Evolutionary conservation across 2,329 filamentous ascomycete genomes (phyloP), one percentile per base, ranked within the genome.

Genomic region (Fonsecaea pugnacius): DNA sequence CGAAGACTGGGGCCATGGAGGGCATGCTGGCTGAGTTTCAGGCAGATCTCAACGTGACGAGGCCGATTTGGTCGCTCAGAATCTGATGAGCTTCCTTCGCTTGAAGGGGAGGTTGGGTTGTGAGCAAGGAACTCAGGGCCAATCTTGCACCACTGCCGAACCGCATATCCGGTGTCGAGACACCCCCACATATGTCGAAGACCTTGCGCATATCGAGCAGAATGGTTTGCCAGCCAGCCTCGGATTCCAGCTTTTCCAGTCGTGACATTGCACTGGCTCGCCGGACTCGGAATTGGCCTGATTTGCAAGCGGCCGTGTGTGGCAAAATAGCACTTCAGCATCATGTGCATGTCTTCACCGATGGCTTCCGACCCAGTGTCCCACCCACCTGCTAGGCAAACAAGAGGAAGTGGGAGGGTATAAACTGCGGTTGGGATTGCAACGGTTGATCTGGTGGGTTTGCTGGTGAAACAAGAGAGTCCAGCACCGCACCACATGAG

Each of bases 271-370:
- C 84, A 90, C 74, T 91, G 89, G 76, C 88, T 91, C 63, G 90
- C 87, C 1, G 89, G 88, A 66, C 86, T 88, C 70, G 88, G 78
- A 33, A 91, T 82, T 3, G 88, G 85, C 55, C 84, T 82, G 53
- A 84, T 84, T 12, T 86, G 87, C 60, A 91, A 73, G 72, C 90
- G 87, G 2, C 89, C 89, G 66, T 89, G 89, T 18, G 90, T 82
- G 0, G 88, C 87, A 69, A 91, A 91, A 78, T 91, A 91, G 74
- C 88, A 91, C 79, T 91, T 91, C 67, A 91, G 81, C 73, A 89
- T 89, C 89, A 91, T 91, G 78, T 91, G 89, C 72, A 91, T 76
- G 72, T 91, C 89, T 75, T 91, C 89, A 50, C 89, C 89, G 69
- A 91, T 91, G 21, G 89, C 88, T 66, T 90, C 88, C 1, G 85